Evolutionary conservation across 2,329 filamentous ascomycete species (phyloP).

Genomic region (Ambrosiella beaveri): DNA sequence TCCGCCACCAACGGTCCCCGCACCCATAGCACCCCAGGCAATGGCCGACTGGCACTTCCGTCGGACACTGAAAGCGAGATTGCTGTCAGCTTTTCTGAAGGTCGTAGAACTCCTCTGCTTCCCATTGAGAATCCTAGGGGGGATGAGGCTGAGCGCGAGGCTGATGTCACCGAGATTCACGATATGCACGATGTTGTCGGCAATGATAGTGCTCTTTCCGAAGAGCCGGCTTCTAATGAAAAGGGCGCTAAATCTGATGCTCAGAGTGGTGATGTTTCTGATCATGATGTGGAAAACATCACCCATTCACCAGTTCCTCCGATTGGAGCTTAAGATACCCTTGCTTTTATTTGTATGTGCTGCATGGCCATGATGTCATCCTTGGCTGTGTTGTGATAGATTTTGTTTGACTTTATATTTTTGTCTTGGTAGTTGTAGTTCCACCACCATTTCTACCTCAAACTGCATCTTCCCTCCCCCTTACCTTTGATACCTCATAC

Average conservation of each 20-base stretch:
- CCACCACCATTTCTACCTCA: neutral
- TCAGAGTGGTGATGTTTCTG: constrained; percentile 13
- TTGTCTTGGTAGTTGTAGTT: neutral
- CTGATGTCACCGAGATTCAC: no score
- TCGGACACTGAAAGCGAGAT: constrained; percentile 44
- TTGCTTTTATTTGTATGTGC: neutral
- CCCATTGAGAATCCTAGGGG: constrained; percentile 27
- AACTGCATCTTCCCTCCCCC: neutral
- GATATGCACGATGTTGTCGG: no score
- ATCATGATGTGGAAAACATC: constrained; percentile 15
- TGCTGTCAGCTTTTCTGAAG: constrained; percentile 43
- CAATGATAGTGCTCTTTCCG: no score
- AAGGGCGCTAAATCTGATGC: constrained; percentile 14
- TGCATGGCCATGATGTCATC: neutral
- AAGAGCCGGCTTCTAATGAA: neutral
- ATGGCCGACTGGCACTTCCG: constrained; percentile 28
- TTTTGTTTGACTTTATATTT: neutral
- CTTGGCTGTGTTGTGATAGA: neutral
- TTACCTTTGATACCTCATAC: neutral
- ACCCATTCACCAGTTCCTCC: constrained; percentile 19
- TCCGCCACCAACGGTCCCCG: constrained; percentile 34
- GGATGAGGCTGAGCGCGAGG: neutral
- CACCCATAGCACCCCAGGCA: constrained; percentile 20
- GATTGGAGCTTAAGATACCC: constrained; percentile 18
- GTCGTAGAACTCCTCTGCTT: constrained; percentile 36